These are phyloP conservation scores for Furcasterigmium furcatum DNA, from an alignment of 2,329 filamentous ascomycete genomes.

Conservation along the genomic window DNA sequence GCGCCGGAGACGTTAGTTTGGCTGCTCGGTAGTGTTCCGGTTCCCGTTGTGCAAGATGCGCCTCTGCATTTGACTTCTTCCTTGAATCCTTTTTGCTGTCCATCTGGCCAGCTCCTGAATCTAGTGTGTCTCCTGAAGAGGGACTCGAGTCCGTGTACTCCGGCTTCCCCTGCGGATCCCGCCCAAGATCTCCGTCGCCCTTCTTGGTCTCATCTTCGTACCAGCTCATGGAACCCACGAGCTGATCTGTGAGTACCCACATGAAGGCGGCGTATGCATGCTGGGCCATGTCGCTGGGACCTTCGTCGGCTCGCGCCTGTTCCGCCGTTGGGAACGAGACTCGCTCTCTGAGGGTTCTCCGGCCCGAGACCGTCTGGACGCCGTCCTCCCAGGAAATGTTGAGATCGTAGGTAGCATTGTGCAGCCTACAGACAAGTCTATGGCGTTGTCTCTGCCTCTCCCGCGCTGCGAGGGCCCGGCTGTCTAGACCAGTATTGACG, in stretches of 20 bases:
- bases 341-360: background rate
- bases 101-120: too few species aligned
- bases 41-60: too few species aligned
- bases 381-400: slow-evolving; percentile 1
- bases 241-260: slow-evolving; percentile 4
- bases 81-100: background rate
- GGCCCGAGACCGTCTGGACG: background rate
- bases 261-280: slow-evolving; percentile 5
- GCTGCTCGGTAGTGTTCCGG: too few species aligned
- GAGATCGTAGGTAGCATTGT: slow-evolving; percentile 3
- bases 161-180: background rate
- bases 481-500: too few species aligned
- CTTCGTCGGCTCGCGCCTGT: background rate
- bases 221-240: slow-evolving; percentile 4
- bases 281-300: background rate
- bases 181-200: too few species aligned
- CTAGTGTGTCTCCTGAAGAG: too few species aligned
- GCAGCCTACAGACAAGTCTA: slow-evolving; percentile 1
- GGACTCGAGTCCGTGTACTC: too few species aligned
- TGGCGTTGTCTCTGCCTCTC: background rate
- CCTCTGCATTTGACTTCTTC: background rate
- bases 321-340: background rate
- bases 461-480: background rate
- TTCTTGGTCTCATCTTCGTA: background rate
- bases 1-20: background rate